Evolutionary conservation across 1,284 basidiomycete genomes (phyloP), one percentile per base, ranked within the genome.

Genomic region (Heterobasidion occidentale): DNA sequence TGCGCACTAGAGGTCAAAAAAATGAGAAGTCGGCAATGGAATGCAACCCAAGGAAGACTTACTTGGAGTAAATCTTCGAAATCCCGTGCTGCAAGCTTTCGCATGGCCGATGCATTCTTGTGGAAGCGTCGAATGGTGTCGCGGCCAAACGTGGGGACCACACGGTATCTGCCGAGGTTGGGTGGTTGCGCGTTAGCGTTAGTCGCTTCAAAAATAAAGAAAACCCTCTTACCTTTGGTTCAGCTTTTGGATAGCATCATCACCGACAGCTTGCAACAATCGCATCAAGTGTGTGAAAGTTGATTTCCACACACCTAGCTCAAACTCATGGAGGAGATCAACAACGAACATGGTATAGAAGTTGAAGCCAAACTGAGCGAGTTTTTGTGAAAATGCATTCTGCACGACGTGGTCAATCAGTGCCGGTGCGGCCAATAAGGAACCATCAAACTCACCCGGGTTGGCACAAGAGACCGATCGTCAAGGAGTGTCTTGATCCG

Each of bases 51-150:
- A 42, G 19, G 19, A 19, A 19, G 19, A 19, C 59, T 12, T 33
- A 67, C 66, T 60, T 70, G 65, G 0, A 70, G 58, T 8, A 68
- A 56, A 36, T 69, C 67, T 47, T 71, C 67, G 50, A 61, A 71
- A 51, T 70, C 66, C 1, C 66, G 58, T 6, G 65, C 68, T 0
- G 68, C 66, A 0, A 70, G 57, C 19, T 66, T 60, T 49, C 66
- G 66, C 58, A 67, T 60, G 0, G 54, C 63, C 0, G 68, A 64
- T 0, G 64, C 64, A 54, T 70, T 64, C 2, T 55, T 45, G n/a
- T 51, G 50, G 48, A 71, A 72, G 1, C 55, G 51, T 2, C 65
- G 60, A 3, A 72, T 70, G 0, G 63, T 47, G 20, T 47, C 63
- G 27, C 57, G 52, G 0, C 69, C 68, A 60, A 69, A 71, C 0